These are phyloP conservation scores for Zygoascus flipseniorum DNA, from an alignment of 805 yeast genomes.

Conservation along the genomic window DNA sequence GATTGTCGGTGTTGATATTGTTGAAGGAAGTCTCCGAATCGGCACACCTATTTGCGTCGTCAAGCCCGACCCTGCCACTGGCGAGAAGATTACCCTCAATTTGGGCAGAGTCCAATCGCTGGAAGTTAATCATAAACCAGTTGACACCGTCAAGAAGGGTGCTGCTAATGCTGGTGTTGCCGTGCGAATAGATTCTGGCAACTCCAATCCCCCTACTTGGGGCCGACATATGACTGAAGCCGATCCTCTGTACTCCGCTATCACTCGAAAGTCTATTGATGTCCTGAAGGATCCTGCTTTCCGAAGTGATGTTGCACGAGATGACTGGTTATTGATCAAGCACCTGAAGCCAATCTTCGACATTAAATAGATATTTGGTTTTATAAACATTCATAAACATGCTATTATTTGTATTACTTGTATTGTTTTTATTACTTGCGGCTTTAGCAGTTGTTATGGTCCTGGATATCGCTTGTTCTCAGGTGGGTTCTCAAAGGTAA, in stretches of 20 bases:
- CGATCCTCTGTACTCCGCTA: conserved; percentile 83
- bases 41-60: conserved; percentile 98
- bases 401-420: too few species aligned
- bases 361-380: conserved; percentile 41
- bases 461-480: too few species aligned
- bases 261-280: conserved; percentile 84
- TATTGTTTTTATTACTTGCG: too few species aligned
- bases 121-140: conserved; percentile 90
- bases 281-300: conserved; percentile 98
- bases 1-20: conserved; percentile 97
- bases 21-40: conserved; percentile 77
- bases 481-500: too few species aligned
- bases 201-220: conserved; percentile 95
- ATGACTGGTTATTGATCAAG: conserved; percentile 90
- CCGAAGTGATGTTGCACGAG: conserved; percentile 87
- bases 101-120: conserved; percentile 88
- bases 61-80: conserved; percentile 77
- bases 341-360: conserved; percentile 83
- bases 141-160: conserved; percentile 77
- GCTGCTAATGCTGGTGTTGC: conserved; percentile 98
- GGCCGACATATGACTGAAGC: conserved; percentile 97
- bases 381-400: background rate
- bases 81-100: conserved; percentile 54
- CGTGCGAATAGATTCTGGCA: conserved; percentile 81
- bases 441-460: too few species aligned